Evolutionary conservation across 805 yeast genomes (phyloP).

Genomic region (Metschnikowia matae): DNA sequence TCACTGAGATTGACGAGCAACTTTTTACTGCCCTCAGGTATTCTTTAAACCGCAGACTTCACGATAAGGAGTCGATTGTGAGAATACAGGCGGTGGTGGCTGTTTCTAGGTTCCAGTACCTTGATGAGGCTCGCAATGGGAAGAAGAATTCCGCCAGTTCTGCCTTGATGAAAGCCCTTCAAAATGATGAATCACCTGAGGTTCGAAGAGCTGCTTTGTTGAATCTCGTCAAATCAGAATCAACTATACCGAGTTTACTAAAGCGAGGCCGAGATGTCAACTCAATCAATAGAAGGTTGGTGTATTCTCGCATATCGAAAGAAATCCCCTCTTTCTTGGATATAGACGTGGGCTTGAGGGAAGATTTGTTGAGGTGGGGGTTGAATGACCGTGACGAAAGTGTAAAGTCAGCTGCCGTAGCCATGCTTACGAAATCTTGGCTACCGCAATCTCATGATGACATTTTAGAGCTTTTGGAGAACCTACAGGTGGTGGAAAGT

Average conservation of each 20-base stretch:
- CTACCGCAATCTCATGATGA: slow-evolving; percentile 63
- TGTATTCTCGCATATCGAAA: slow-evolving; percentile 65
- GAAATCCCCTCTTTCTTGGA: slow-evolving; percentile 55
- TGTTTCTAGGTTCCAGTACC: slow-evolving; percentile 67
- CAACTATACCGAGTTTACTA: slow-evolving; percentile 55
- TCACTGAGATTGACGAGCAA: slow-evolving; percentile 73
- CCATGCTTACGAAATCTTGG: slow-evolving; percentile 73
- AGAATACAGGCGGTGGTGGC: slow-evolving; percentile 83
- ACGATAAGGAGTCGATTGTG: slow-evolving; percentile 72
- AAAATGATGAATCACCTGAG: slow-evolving; percentile 80
- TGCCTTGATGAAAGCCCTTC: slow-evolving; percentile 46
- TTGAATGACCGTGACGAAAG: slow-evolving; percentile 75
- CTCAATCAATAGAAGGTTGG: slow-evolving; percentile 63
- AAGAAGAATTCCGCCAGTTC: slow-evolving; percentile 18
- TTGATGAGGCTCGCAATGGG: slow-evolving; percentile 24
- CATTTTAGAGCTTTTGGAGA: slow-evolving; percentile 64
- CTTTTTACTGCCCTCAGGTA: slow-evolving; percentile 59
- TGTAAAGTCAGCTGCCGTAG: slow-evolving; percentile 68
- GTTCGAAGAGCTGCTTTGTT: slow-evolving; percentile 81
- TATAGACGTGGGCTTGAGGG: slow-evolving; percentile 52
- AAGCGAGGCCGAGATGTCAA: slow-evolving; percentile 83
- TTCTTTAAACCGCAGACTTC: slow-evolving; percentile 58
- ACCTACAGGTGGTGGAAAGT: slow-evolving; percentile 66
- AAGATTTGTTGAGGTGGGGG: slow-evolving; percentile 76
- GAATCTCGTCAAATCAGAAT: slow-evolving; percentile 54